Evolutionary conservation across 2,329 filamentous ascomycete species (phyloP).

Genomic region (Teratosphaeria destructans): DNA sequence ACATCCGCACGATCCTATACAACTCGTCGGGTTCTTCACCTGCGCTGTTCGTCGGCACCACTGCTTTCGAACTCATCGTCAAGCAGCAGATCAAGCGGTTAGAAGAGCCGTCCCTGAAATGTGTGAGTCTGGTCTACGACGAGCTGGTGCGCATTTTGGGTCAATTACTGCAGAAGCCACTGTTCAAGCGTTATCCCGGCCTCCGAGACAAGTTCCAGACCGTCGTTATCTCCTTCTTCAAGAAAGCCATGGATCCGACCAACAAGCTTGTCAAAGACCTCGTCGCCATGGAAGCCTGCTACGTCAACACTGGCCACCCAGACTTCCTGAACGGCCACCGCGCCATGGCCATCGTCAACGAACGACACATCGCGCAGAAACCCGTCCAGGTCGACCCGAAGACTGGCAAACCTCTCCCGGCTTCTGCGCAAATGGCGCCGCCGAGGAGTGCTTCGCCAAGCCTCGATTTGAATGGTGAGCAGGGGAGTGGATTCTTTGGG

Average conservation of each 20-base stretch:
- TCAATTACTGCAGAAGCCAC: conserved; percentile 75
- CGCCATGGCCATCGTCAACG: conserved; percentile 96
- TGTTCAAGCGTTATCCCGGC: conserved; percentile 86
- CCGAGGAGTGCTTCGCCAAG: conserved; percentile 68
- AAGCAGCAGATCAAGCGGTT: conserved; percentile 97
- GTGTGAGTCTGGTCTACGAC: conserved; percentile 93
- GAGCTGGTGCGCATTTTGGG: conserved; percentile 91
- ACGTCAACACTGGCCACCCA: conserved; percentile 96
- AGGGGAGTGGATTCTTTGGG: conserved; percentile 72
- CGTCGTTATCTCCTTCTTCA: conserved; percentile 91
- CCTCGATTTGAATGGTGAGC: conserved; percentile 51
- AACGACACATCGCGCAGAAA: conserved; percentile 70
- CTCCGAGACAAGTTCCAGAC: conserved; percentile 95
- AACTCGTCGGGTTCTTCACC: conserved; percentile 98
- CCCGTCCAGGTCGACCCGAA: conserved; percentile 96
- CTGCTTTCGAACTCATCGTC: conserved; percentile 95
- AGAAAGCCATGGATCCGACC: conserved; percentile 95
- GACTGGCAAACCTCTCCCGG: conserved; percentile 84
- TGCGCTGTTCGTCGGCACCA: conserved; percentile 91
- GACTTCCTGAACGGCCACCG: conserved; percentile 95
- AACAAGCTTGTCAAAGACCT: conserved; percentile 94
- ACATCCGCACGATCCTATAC: conserved; percentile 93
- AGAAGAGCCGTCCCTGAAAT: conserved; percentile 94
- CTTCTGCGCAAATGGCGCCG: conserved; percentile 42
- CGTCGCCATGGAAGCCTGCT: conserved; percentile 90